phyloP scores from a whole-genome alignment of 106 monocot species.

The Agapanthus africanus region DNA sequence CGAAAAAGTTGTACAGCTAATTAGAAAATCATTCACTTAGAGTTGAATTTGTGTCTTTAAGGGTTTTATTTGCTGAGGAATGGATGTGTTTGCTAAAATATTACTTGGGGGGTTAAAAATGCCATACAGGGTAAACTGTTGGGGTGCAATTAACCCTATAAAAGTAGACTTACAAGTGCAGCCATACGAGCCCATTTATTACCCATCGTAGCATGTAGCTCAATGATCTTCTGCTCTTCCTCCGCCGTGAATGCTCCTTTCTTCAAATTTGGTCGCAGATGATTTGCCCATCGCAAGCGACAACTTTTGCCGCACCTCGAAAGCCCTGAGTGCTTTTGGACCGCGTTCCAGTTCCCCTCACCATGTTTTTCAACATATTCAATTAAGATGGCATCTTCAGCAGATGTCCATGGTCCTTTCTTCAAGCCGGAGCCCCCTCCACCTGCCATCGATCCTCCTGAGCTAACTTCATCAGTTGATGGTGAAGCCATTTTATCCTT shows the following conservation, averaged over 20 bases:
- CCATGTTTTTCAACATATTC: conserved; percentile 53
- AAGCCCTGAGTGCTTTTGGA: conserved; percentile 45
- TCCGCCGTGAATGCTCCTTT: conserved; percentile 57
- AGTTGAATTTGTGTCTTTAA: no score
- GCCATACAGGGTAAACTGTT: no score
- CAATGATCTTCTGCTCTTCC: conserved; percentile 42
- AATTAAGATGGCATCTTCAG: conserved; percentile 54
- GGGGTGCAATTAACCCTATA: no score
- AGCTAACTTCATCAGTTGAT: conserved; percentile 8
- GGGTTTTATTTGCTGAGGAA: no score
- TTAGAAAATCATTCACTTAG: no score
- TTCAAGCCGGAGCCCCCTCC: conserved; percentile 1
- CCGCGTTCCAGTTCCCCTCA: conserved; percentile 76
- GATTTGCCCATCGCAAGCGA: conserved; percentile 65
- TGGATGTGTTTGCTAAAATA: no score
- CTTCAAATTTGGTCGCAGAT: conserved; percentile 57
- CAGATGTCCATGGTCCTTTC: conserved; percentile 62
- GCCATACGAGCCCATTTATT: conserved; percentile 83
- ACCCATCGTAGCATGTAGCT: conserved; percentile 51
- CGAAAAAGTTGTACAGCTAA: no score
- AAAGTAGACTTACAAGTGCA: conserved; percentile 21
- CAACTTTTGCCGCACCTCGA: conserved; percentile 69
- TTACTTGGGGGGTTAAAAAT: no score
- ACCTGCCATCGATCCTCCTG: neutral
- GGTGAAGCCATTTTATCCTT: conserved; percentile 1